A percentile compares a stretch with the other conserved stretches of the same genome.
phyloP scores from a whole-genome alignment of 108 stramenopile species.

The Pseudonitzschia pungens region DNA sequence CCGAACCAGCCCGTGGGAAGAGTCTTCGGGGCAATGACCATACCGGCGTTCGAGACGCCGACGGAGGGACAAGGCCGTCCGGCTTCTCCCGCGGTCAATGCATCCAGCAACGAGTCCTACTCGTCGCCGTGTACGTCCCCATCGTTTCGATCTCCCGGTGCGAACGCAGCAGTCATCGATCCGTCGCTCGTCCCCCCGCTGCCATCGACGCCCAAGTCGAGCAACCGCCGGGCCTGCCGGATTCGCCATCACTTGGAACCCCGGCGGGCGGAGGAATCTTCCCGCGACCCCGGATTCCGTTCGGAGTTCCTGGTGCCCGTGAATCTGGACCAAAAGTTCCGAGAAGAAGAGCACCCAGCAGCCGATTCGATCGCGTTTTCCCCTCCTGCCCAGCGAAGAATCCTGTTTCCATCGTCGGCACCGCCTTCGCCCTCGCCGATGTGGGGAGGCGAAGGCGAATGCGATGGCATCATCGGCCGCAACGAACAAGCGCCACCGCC shows the following conservation, averaged over 20 bases:
- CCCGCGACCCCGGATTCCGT: neutral
- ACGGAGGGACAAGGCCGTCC: neutral
- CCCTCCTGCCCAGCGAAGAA: neutral
- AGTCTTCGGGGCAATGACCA: too few species aligned
- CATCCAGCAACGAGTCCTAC: neutral
- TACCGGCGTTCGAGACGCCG: too few species aligned
- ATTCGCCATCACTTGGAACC: neutral
- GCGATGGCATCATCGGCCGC: neutral
- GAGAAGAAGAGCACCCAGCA: neutral
- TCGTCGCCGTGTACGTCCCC: neutral
- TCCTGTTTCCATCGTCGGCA: neutral
- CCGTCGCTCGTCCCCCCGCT: neutral
- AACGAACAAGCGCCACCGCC: neutral
- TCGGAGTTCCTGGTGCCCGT: neutral
- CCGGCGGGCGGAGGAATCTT: neutral
- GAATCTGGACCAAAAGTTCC: neutral
- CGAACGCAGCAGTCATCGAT: neutral
- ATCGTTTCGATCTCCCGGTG: neutral
- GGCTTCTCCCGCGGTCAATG: neutral
- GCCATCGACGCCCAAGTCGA: slow-evolving; percentile 8
- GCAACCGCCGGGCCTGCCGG: slow-evolving; percentile 6
- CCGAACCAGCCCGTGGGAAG: too few species aligned
- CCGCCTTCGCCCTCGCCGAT: neutral
- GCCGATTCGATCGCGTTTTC: neutral
- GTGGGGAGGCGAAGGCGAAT: neutral